A percentile compares a stretch with the other conserved stretches of the same genome.
Evolutionary conservation across 2,329 filamentous ascomycete species (phyloP).

Genomic region (Diaporthe vaccinii): DNA sequence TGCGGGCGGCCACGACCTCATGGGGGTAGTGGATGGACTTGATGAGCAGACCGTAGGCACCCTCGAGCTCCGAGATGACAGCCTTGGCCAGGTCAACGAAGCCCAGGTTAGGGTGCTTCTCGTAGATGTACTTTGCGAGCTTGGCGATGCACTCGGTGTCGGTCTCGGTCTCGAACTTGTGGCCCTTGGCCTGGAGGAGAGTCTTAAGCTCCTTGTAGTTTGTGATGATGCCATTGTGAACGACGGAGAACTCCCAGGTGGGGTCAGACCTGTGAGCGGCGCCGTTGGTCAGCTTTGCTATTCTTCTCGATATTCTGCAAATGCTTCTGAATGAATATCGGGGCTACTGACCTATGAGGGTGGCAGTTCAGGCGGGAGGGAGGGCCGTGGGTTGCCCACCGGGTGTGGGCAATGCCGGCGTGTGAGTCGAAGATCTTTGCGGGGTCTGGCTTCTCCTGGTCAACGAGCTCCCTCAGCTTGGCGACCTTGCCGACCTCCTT

Average conservation of each 20-base stretch:
- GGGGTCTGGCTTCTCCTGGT: constrained; percentile 84
- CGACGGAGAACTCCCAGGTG: constrained; percentile 95
- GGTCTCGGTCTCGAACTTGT: constrained; percentile 99
- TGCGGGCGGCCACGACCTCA: constrained; percentile 96
- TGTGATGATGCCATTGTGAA: constrained; percentile 99
- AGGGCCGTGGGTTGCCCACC: constrained; percentile 97
- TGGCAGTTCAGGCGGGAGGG: constrained; percentile 98
- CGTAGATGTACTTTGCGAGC: constrained; percentile 97
- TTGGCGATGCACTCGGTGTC: constrained; percentile 99
- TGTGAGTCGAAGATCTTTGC: constrained; percentile 97
- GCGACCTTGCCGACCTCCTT: constrained; percentile 99
- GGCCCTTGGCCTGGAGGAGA: constrained; percentile 92
- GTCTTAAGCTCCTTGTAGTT: constrained; percentile 99
- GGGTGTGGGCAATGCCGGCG: constrained; percentile 97
- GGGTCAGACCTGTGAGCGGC: constrained; percentile 80
- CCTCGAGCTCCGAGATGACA: constrained; percentile 97
- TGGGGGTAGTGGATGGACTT: constrained; percentile 99
- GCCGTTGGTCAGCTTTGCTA: constrained; percentile 27
- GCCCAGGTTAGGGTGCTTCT: constrained; percentile 92
- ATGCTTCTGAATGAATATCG: background rate
- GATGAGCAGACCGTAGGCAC: constrained; percentile 95
- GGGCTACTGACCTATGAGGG: constrained; percentile 84
- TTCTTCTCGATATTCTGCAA: background rate
- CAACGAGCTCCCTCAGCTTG: constrained; percentile 94
- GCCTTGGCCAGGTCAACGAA: constrained; percentile 98